phyloP scores from a whole-genome alignment of 306 rosid genomes.

The Quercus cerris region DNA sequence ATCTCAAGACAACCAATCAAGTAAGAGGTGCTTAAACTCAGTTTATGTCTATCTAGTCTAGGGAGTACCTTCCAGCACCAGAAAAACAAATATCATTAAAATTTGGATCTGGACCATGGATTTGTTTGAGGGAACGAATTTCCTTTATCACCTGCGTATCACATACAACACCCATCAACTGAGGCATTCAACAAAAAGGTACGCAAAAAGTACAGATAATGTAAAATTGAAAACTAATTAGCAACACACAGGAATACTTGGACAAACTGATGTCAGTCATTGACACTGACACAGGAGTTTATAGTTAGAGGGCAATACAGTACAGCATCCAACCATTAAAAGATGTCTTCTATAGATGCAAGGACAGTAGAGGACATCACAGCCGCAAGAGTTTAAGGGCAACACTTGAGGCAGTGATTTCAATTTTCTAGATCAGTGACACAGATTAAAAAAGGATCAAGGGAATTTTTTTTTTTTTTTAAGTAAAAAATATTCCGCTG shows the following conservation, averaged over 20 bases:
- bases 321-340: not conserved
- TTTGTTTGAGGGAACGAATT: conserved; percentile 51
- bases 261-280: not conserved
- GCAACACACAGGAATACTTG: too few species aligned
- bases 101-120: conserved; percentile 88
- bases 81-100: conserved; percentile 77
- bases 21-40: not conserved
- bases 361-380: not conserved
- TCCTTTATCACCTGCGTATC: conserved; percentile 62
- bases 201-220: not conserved
- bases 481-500: too few species aligned
- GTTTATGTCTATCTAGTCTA: not conserved
- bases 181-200: not conserved
- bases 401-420: not conserved
- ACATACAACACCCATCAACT: not conserved
- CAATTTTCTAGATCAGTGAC: not conserved
- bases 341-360: not conserved
- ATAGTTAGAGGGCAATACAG: not conserved
- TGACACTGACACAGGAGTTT: not conserved
- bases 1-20: not conserved
- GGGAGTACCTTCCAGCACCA: conserved; percentile 69
- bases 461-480: not conserved
- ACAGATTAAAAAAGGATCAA: conserved; percentile 5
- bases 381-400: not conserved
- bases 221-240: not conserved